Evolutionary conservation across 257 asterid species (phyloP).

Genomic region (Cordia subcordata): DNA sequence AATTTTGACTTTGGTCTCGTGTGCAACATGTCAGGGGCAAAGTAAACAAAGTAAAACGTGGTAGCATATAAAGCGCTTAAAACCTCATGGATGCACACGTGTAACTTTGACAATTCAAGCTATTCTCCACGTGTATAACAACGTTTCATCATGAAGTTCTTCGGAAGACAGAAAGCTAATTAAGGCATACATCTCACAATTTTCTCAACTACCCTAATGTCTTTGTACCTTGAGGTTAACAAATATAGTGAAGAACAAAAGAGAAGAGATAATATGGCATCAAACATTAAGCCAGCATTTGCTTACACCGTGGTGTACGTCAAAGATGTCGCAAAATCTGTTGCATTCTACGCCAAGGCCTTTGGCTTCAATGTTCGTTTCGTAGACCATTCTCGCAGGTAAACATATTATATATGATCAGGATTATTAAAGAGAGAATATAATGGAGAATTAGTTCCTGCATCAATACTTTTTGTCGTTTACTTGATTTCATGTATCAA

Average conservation of each 20-base stretch:
- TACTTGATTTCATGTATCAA: no score
- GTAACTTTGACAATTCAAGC: background rate
- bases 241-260: background rate
- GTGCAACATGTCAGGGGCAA: no score
- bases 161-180: background rate
- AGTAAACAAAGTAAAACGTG: constrained; percentile 2
- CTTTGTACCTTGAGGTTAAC: background rate
- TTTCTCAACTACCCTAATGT: background rate
- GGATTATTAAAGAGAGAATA: no score
- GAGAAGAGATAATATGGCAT: constrained; percentile 41
- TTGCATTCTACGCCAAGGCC: constrained; percentile 64
- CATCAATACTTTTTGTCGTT: no score
- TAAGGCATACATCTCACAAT: no score
- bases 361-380: constrained; percentile 73
- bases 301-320: constrained; percentile 79
- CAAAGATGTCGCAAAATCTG: constrained; percentile 64
- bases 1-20: no score
- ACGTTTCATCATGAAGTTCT: background rate
- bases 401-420: no score
- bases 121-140: constrained; percentile 8
- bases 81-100: constrained; percentile 5
- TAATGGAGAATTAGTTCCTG: no score
- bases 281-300: constrained; percentile 39
- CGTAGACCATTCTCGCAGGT: constrained; percentile 57
- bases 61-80: background rate